Conservation (phyloP, 1,284 basidiomycete genomes). For the Filobasidium uniguttulatum region DNA sequence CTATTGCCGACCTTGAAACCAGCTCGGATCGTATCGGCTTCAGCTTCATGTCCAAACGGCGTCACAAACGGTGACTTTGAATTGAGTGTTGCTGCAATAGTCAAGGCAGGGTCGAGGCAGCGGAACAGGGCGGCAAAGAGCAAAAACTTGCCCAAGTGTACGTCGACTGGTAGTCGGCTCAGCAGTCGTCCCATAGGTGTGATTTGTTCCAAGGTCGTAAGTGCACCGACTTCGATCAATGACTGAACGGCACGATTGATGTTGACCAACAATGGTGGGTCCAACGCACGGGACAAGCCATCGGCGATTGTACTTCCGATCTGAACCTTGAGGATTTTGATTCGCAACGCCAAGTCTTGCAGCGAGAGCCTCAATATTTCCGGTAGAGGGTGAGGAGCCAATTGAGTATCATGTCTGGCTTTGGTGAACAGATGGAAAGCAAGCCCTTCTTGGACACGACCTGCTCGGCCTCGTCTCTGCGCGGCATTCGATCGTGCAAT, state of each 20-base stretch:
- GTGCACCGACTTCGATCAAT: slow-evolving; percentile 70
- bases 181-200: slow-evolving; percentile 86
- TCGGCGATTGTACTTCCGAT: slow-evolving; percentile 80
- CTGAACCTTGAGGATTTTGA: slow-evolving; percentile 91
- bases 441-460: slow-evolving; percentile 77
- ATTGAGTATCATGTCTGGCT: slow-evolving; percentile 68
- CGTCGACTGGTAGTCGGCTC: slow-evolving; percentile 83
- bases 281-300: slow-evolving; percentile 71
- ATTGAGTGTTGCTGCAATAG: slow-evolving; percentile 84
- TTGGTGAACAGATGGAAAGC: slow-evolving; percentile 96
- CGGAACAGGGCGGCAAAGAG: slow-evolving; percentile 72
- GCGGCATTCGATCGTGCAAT: slow-evolving; percentile 87
- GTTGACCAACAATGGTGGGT: slow-evolving; percentile 76
- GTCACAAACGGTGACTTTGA: slow-evolving; percentile 86
- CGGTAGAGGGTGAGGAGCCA: slow-evolving; percentile 82
- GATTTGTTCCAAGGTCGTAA: slow-evolving; percentile 78
- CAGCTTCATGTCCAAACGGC: slow-evolving; percentile 74
- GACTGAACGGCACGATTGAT: slow-evolving; percentile 82
- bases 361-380: slow-evolving; percentile 92
- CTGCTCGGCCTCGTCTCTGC: slow-evolving; percentile 79
- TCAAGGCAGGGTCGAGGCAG: slow-evolving; percentile 88
- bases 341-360: slow-evolving; percentile 84
- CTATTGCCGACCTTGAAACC: slow-evolving; percentile 79
- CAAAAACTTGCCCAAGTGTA: slow-evolving; percentile 90
- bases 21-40: slow-evolving; percentile 72